Percentiles rank a stretch among this genome's conserved stretches.
These are phyloP conservation scores for Capsella rubella DNA, from an alignment of 441 rosid species.

Conservation along the genomic window DNA sequence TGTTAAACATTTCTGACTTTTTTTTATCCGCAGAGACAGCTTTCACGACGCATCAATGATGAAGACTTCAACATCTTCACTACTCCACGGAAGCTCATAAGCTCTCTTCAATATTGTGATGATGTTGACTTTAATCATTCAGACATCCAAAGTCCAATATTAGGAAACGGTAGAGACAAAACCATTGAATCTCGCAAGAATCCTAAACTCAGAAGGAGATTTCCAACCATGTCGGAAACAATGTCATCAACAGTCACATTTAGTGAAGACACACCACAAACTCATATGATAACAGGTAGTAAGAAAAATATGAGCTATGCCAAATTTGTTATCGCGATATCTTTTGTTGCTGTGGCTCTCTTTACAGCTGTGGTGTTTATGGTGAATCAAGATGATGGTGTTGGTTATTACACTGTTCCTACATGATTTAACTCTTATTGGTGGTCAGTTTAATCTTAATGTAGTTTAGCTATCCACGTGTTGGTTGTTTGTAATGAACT, in stretches of 20 bases:
- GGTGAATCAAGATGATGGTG: constrained; percentile 54
- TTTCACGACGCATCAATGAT: constrained; percentile 55
- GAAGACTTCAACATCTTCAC: constrained; percentile 68
- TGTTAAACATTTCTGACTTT: constrained; percentile 20
- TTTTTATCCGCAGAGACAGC: constrained; percentile 63
- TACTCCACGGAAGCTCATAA: constrained; percentile 93
- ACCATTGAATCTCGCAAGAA: constrained; percentile 44
- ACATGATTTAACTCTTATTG: constrained; percentile 53
- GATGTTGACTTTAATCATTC: constrained; percentile 56
- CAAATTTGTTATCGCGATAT: constrained; percentile 48
- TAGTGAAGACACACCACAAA: constrained; percentile 38
- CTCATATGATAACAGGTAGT: constrained; percentile 33
- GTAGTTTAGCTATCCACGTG: constrained; percentile 19
- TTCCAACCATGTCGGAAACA: constrained; percentile 55
- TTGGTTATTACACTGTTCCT: constrained; percentile 62
- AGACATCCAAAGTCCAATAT: constrained; percentile 49
- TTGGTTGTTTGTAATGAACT: constrained; percentile 35
- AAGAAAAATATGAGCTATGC: constrained; percentile 44
- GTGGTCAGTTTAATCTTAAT: constrained; percentile 24
- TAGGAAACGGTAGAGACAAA: neutral
- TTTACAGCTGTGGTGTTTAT: constrained; percentile 48
- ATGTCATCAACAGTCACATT: constrained; percentile 56
- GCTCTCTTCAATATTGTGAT: constrained; percentile 77
- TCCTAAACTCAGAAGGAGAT: constrained; percentile 44
- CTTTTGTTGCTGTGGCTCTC: constrained; percentile 50